Conservation (phyloP, 2,329 filamentous ascomycete species). For the Aspergillus sp. region DNA sequence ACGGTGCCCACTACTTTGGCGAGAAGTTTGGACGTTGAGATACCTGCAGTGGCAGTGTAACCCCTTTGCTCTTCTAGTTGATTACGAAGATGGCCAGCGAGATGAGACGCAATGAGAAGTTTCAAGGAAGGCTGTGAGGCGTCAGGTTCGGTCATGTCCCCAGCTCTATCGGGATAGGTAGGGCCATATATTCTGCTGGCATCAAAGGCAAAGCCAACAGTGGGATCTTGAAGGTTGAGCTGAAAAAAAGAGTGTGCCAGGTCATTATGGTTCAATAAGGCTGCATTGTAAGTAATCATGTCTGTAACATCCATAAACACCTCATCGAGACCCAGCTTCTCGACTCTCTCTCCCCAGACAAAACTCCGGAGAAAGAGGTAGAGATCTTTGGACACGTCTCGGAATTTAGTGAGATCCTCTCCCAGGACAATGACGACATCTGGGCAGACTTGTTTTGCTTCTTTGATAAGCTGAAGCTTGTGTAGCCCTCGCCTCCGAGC, state of each 20-base stretch:
- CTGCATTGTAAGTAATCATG: conserved; percentile 77
- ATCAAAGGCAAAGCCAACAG: conserved; percentile 77
- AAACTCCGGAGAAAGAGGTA: conserved; percentile 70
- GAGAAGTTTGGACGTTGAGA: conserved; percentile 83
- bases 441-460: conserved; percentile 77
- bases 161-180: conserved; percentile 50
- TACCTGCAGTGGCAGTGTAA: conserved; percentile 83
- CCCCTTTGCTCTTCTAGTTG: conserved; percentile 73
- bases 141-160: conserved; percentile 4
- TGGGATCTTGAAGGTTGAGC: conserved; percentile 70
- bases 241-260: conserved; percentile 75
- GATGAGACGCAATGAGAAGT: conserved; percentile 75
- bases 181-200: conserved; percentile 66
- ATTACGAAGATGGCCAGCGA: conserved; percentile 71
- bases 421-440: conserved; percentile 83
- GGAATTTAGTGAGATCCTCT: conserved; percentile 81
- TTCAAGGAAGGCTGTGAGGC: conserved; percentile 51
- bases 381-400: conserved; percentile 79
- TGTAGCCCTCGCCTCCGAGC: conserved; percentile 65
- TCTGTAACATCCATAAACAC: conserved; percentile 81
- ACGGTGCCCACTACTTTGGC: conserved; percentile 80
- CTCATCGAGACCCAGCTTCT: conserved; percentile 89
- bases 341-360: conserved; percentile 75
- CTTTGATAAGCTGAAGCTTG: conserved; percentile 82
- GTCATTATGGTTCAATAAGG: conserved; percentile 66